Base-by-base conservation (phyloP, 1,284 basidiomycete genomes). In the Volvariella surrecta region DNA sequence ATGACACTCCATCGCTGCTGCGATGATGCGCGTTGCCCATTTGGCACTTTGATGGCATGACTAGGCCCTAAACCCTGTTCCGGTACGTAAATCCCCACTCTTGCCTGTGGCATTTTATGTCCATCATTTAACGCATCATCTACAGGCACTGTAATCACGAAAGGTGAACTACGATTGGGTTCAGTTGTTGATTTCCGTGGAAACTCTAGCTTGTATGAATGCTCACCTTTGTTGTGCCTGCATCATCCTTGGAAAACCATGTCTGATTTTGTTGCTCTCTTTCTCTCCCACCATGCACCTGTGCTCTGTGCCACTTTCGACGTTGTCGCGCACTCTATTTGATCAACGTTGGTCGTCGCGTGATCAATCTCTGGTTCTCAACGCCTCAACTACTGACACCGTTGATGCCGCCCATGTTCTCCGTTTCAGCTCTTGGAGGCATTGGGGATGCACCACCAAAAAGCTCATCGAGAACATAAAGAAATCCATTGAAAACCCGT, bases 401-500 rank as follows among this genome's bases (percentile, higher is more conserved):
- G 17, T 19, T 45, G 45, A n/a, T 45, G 34, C 48, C 38, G 43
- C 44, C 35, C 34, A 34, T 32, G 2, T 52, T 24, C 41, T 38
- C 20, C 45, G 20, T 11, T 10, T 8, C 44, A 89, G 87, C 52
- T 57, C 66, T 37, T 89, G 82, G 82, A 76, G 85, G 50, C 89
- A 92, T 57, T 90, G 83, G 82, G 83, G 85, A 45, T 94, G 91
- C 52, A 72, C 76, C 4, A 89, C 89, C 0, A 45, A 70, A 17
- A 78, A 72, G 51, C 76, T 91, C 43, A 55, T 93, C 31, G 58
- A 61, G n/a, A 89, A 90, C 56, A 71, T 89, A 62, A 83, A 89
- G 62, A 68, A 74, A 21, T 64, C 65, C 4, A 73, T 84, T 53
- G 64, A 71, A 6, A 68, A 74, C 8, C 67, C 76, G 0, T 68